phyloP scores from a whole-genome alignment of 140 eudicot genomes.

The Stevia rebaudiana region DNA sequence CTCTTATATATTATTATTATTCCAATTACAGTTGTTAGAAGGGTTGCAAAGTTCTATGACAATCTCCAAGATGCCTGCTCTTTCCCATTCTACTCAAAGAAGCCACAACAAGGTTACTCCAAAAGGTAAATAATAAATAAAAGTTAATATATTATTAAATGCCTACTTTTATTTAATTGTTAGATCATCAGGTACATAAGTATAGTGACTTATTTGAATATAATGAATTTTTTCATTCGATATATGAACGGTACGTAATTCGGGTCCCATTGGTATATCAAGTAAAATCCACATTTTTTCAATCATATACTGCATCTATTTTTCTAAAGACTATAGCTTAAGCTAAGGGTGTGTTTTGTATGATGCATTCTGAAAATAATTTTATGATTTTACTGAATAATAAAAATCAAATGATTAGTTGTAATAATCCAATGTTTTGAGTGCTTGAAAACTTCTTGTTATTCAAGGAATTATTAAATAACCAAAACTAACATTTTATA shows the following conservation, averaged over 20 bases:
- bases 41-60: conserved; percentile 82
- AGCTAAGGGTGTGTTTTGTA: not conserved
- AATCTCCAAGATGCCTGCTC: conserved; percentile 52
- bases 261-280: not conserved
- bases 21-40: conserved; percentile 54
- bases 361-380: not conserved
- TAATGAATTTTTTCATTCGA: not conserved
- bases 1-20: not conserved
- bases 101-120: conserved; percentile 41
- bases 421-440: too few relatives aligned
- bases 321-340: not conserved
- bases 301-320: not conserved
- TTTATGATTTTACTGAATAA: too few relatives aligned
- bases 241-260: not conserved
- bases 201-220: not conserved
- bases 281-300: not conserved
- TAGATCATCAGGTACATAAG: not conserved
- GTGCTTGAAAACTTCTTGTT: too few relatives aligned
- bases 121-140: conserved; percentile 39
- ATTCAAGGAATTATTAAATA: too few relatives aligned
- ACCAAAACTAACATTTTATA: too few relatives aligned
- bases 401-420: not conserved
- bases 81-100: conserved; percentile 47
- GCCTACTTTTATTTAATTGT: not conserved
- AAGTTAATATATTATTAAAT: not conserved